phyloP scores from a whole-genome alignment of 2,329 filamentous ascomycete species.

The Aspergillus awamori region DNA sequence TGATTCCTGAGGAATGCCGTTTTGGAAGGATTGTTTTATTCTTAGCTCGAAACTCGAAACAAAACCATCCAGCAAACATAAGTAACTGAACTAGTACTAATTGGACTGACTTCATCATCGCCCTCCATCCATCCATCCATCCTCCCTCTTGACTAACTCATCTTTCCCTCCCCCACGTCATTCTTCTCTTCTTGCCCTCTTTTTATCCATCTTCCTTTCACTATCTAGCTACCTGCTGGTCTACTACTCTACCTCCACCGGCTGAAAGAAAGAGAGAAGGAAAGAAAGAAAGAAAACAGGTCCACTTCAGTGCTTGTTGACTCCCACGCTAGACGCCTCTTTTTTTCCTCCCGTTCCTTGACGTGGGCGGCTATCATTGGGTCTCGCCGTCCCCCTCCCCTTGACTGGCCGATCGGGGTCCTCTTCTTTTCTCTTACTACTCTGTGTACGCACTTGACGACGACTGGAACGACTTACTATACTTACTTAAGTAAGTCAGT shows the following conservation, averaged over 20 bases:
- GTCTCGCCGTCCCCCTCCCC: conserved; percentile 17
- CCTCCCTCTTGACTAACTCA: not conserved
- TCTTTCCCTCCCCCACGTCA: not conserved
- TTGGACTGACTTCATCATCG: too few species aligned
- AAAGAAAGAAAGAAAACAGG: too few species aligned
- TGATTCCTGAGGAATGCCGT: too few species aligned
- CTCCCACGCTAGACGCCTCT: conserved; percentile 17
- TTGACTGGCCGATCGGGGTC: conserved; percentile 18
- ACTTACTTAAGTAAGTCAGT: too few species aligned
- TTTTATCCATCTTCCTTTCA: not conserved
- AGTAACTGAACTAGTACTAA: too few species aligned
- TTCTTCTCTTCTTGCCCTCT: not conserved
- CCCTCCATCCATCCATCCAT: too few species aligned
- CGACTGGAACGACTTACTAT: too few species aligned
- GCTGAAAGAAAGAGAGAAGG: not conserved
- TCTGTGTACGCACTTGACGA: too few species aligned
- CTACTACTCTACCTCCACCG: conserved; percentile 13
- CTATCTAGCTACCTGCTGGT: conserved; percentile 8
- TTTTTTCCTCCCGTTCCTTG: conserved; percentile 15
- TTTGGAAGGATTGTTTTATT: too few species aligned
- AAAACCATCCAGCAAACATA: too few species aligned
- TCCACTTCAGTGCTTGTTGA: too few species aligned
- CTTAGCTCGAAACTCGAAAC: too few species aligned
- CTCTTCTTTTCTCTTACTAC: conserved; percentile 8
- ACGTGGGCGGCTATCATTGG: conserved; percentile 32